Evolutionary conservation across 768 basidiomycete species (phyloP).

Genomic region (Lactarius sp.): DNA sequence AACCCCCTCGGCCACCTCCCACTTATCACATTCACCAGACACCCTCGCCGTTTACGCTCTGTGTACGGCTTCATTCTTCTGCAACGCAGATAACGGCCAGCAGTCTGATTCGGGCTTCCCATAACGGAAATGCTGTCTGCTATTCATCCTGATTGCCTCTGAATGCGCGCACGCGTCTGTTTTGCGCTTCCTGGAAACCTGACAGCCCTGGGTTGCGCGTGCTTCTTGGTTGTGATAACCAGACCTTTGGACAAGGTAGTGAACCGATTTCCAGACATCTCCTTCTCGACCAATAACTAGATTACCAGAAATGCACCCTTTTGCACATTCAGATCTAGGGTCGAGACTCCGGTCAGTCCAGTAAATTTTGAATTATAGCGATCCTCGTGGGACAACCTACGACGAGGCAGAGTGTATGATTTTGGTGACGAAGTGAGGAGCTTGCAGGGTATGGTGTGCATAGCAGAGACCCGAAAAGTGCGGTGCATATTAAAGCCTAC

Average conservation of each 20-base stretch:
- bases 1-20: too few relatives aligned
- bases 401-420: not conserved
- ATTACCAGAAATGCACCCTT: not conserved
- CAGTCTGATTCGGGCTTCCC: not conserved
- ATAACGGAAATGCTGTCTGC: not conserved
- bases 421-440: not conserved
- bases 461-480: not conserved
- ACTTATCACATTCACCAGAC: too few relatives aligned
- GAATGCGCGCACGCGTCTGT: not conserved
- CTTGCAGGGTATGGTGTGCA: not conserved
- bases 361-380: not conserved
- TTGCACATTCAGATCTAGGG: not conserved
- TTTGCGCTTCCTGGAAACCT: not conserved
- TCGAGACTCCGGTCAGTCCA: not conserved
- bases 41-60: not conserved
- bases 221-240: not conserved
- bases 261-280: not conserved
- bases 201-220: too few relatives aligned
- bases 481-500: not conserved
- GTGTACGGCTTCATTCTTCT: not conserved
- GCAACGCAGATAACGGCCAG: not conserved
- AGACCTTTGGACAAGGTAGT: not conserved
- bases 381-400: not conserved
- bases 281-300: not conserved
- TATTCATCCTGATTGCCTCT: not conserved